A percentile compares a stretch with the other conserved stretches of the same genome.
Conservation (phyloP, 441 rosid genomes). For the Gossypium schwendimanii region DNA sequence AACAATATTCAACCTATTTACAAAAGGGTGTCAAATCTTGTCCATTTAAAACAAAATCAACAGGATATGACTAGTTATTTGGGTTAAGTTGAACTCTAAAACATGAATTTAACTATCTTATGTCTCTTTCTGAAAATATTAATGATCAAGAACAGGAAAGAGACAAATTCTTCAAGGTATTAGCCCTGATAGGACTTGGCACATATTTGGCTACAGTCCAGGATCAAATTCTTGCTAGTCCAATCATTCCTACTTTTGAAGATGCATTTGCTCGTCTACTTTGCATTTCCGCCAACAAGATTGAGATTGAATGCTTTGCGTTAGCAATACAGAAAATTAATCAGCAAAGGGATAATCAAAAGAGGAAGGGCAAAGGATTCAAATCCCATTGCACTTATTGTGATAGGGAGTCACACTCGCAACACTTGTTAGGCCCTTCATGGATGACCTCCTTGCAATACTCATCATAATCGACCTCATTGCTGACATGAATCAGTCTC, state of each 20-base stretch:
- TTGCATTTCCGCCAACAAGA: not conserved
- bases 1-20: not conserved
- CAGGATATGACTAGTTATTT: not conserved
- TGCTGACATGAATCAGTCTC: not conserved
- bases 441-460: not conserved
- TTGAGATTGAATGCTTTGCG: not conserved
- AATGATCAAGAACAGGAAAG: not conserved
- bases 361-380: not conserved
- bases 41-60: not conserved
- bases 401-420: not conserved
- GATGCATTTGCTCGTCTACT: not conserved
- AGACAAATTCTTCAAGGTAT: not conserved
- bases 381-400: not conserved
- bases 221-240: not conserved
- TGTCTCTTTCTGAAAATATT: not conserved
- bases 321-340: not conserved
- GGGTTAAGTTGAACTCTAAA: not conserved
- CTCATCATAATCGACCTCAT: not conserved
- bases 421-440: too few species aligned
- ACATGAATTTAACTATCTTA: not conserved
- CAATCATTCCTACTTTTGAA: not conserved
- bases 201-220: not conserved
- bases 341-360: not conserved
- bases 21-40: not conserved
- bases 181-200: not conserved